Base-by-base conservation (phyloP, 164 flowering plant species). In the Litsea cubeba region DNA sequence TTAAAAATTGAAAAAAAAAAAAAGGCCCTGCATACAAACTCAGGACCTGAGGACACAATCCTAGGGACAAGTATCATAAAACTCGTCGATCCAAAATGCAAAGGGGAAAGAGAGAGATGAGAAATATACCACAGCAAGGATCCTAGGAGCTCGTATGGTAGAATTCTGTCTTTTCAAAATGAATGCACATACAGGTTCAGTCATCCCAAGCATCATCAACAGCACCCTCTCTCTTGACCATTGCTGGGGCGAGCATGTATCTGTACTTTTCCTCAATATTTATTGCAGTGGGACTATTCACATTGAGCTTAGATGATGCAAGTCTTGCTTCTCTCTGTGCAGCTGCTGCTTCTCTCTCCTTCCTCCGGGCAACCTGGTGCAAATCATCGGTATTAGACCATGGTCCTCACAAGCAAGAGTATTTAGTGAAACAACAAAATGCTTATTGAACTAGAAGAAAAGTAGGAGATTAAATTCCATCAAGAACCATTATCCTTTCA, bases 191-290 rank as follows among this genome's bases (percentile, higher is more conserved):
- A 23, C 0, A 76, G 15, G n/a, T 64, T 85, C 72, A 87, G 70
- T 87, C 88, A 76, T 87, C 89, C 92, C 92, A 88, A 74, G 92
- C 92, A 76, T 85, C 89, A 79, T 88, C 92, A 24, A 90, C 92
- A 1, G 86, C 81, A 64, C 90, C 92, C 76, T 84, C 92, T 75
- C 66, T 75, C 76, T 79, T 87, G 49, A 69, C 68, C 68, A 25
- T 78, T 63, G 85, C 62, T 1, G 90, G 78, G 40, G 87, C 76
- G 32, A 88, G 80, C 92, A 88, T 88, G 80, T 87, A 85, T 72
- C 79, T 83, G 70, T 87, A 88, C 84, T 86, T 88, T 73, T 88
- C 90, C 77, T 88, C 92, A 32, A 88, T 76, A 49, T 82, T 86
- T 49, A 87, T 77, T 35, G 87, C 74, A 17, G 83, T 74, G 17